Evolutionary conservation across 257 asterid genomes (phyloP).

Genomic region (Lycium ferocissimum): DNA sequence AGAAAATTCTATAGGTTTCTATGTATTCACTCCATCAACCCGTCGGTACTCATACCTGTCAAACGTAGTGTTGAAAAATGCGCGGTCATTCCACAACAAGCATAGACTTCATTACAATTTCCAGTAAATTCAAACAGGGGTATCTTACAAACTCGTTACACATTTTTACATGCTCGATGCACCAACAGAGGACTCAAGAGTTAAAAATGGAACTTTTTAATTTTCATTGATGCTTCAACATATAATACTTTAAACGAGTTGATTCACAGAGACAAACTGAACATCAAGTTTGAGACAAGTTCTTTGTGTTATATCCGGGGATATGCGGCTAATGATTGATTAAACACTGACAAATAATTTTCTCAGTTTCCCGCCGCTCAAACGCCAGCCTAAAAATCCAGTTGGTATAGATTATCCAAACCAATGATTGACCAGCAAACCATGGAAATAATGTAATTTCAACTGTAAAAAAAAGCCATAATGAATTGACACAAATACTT

Average conservation of each 20-base stretch:
- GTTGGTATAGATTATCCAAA: neutral
- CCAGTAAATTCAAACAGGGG: neutral
- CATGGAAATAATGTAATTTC: neutral
- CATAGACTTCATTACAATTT: neutral
- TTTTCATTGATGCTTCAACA: neutral
- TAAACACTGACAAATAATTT: neutral
- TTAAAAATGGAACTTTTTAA: neutral
- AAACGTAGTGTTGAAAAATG: too few relatives aligned
- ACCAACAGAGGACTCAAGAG: neutral
- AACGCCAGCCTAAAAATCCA: neutral
- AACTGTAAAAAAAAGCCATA: too few relatives aligned
- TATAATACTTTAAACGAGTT: neutral
- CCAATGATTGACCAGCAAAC: neutral
- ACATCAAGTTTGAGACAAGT: neutral
- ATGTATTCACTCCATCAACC: too few relatives aligned
- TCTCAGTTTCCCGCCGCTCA: neutral
- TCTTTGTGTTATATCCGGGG: neutral
- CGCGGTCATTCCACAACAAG: neutral
- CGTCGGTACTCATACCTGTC: too few relatives aligned
- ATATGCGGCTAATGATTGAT: neutral
- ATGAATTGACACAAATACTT: too few relatives aligned
- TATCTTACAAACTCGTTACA: neutral
- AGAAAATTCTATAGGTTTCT: too few relatives aligned
- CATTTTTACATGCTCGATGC: neutral
- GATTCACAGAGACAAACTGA: neutral